Evolutionary conservation across 1,284 basidiomycete species (phyloP), one percentile per base, ranked within the genome.

Genomic region (Athelia sp.): DNA sequence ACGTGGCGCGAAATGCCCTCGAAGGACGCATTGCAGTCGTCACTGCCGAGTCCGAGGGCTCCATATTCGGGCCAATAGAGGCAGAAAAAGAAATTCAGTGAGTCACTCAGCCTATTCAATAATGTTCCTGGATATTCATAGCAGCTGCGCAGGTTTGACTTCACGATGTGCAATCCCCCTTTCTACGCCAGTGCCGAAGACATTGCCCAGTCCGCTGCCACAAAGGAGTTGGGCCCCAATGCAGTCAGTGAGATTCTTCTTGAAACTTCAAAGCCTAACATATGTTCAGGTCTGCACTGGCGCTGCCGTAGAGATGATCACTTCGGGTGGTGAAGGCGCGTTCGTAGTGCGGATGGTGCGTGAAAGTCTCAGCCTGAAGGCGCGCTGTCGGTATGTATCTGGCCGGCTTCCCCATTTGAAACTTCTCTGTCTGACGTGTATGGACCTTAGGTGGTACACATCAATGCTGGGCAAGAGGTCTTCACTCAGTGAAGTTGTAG

Each of bases 391-490:
- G 78, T 87, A 59, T 58, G 45, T 23, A 11, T 13, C 29, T 9
- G 23, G n/a, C 21, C 6, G 8, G 34, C 11, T 22, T 46, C 47
- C 46, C 17, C 43, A 24, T 17, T 46, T 29, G 24, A 26, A 14
- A 17, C 24, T n/a, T 26, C 24, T 9, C 23, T n/a, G n/a, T n/a
- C n/a, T n/a, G n/a, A n/a, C n/a, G n/a, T n/a, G n/a, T n/a, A n/a
- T n/a, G n/a, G n/a, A 29, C 13, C 6, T 3, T 46, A 92, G 90
- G 46, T 97, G 93, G 94, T 98, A 84, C 62, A 94, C 94, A 0
- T 93, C 90, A 10, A 86, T 98, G 78, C 73, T 98, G 0, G 95
- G 95, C 1, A 94, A 91, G 59, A 74, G 90, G 60, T 79, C 87
- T 0, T 92, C 90, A 15, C 71, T 97, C 3, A 63, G 64, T 0